These are phyloP conservation scores for Malus fusca DNA, from an alignment of 306 rosid species.

Conservation along the genomic window DNA sequence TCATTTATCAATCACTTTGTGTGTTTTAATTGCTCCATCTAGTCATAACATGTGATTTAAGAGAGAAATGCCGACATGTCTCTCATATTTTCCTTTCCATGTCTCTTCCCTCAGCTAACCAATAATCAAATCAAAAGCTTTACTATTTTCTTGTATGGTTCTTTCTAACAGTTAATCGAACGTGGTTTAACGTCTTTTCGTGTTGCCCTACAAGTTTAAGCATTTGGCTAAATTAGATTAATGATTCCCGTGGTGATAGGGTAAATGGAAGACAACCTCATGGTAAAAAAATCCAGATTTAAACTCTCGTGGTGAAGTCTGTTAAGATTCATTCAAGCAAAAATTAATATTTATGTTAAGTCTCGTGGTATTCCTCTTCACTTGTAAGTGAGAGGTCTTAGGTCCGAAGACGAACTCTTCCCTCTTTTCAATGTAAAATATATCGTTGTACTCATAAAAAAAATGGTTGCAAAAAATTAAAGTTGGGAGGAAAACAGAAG, in stretches of 20 bases:
- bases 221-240: background rate
- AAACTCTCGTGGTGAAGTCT: no score
- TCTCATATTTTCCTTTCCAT: background rate
- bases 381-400: no score
- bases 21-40: background rate
- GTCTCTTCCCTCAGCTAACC: background rate
- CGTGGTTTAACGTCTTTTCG: background rate
- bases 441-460: no score
- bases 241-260: no score
- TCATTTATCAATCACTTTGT: background rate
- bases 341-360: no score
- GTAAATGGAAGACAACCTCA: rapidly evolving
- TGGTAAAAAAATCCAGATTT: no score
- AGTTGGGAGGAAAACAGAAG: no score
- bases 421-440: no score
- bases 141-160: background rate
- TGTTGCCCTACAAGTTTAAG: background rate
- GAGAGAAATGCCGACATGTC: background rate
- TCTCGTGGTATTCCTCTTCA: no score
- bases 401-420: no score
- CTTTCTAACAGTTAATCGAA: background rate
- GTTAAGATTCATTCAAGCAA: no score
- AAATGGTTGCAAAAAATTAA: no score
- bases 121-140: background rate
- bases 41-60: background rate